phyloP scores from a whole-genome alignment of 2,329 filamentous ascomycete species.

The Tricladium varicosporioides region DNA sequence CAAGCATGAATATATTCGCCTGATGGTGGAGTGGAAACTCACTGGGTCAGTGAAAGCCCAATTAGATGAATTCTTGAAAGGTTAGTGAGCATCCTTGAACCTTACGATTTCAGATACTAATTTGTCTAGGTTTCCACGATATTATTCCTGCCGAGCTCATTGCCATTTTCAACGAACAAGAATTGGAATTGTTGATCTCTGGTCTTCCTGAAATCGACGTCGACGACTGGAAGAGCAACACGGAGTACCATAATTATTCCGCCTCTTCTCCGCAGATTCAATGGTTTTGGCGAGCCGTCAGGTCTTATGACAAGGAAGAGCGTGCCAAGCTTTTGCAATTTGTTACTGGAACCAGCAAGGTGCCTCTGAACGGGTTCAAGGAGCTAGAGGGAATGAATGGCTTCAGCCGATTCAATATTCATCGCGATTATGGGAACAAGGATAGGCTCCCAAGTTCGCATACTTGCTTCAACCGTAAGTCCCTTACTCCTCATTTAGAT shows the following conservation, averaged over 20 bases:
- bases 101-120: slow-evolving; percentile 31
- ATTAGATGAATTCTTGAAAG: slow-evolving; percentile 87
- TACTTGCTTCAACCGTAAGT: slow-evolving; percentile 99
- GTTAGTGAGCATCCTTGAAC: slow-evolving; percentile 41
- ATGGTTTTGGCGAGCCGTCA: slow-evolving; percentile 98
- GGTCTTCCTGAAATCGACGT: slow-evolving; percentile 96
- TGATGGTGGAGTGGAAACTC: slow-evolving; percentile 91
- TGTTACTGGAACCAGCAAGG: slow-evolving; percentile 97
- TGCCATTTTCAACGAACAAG: slow-evolving; percentile 97
- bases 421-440: slow-evolving; percentile 96
- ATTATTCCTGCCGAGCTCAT: slow-evolving; percentile 94
- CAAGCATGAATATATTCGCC: slow-evolving; percentile 94
- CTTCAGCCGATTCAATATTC: slow-evolving; percentile 96
- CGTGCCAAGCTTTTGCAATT: slow-evolving; percentile 96
- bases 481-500: not conserved
- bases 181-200: slow-evolving; percentile 93
- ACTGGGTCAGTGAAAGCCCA: slow-evolving; percentile 91
- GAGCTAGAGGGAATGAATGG: slow-evolving; percentile 99
- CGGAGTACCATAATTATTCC: slow-evolving; percentile 97
- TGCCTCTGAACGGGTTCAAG: slow-evolving; percentile 97
- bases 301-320: slow-evolving; percentile 98
- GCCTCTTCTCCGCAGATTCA: slow-evolving; percentile 94
- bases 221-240: slow-evolving; percentile 99
- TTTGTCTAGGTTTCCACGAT: slow-evolving; percentile 78
- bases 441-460: slow-evolving; percentile 93